Conservation (phyloP, 805 yeast genomes). For the Candida krabiensis region DNA sequence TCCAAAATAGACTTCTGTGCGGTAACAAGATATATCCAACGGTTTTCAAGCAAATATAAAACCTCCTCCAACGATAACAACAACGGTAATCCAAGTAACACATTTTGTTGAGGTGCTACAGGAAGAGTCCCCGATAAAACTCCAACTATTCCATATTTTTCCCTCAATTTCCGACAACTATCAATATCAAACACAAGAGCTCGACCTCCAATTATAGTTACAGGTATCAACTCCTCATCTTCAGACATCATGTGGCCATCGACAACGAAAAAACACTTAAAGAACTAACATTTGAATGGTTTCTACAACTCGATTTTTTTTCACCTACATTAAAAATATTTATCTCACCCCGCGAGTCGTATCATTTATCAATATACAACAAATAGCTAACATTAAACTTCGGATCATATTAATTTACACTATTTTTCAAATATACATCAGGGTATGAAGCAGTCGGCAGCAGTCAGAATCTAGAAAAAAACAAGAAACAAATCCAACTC, state of each 20-base stretch:
- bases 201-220: slow-evolving; percentile 40
- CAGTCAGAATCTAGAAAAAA: no score
- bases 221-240: slow-evolving; percentile 21
- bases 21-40: slow-evolving; percentile 13
- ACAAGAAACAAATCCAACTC: no score
- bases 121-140: slow-evolving; percentile 81
- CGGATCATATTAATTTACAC: slow-evolving; percentile 17
- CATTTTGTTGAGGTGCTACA: slow-evolving; percentile 89
- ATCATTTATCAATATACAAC: no score
- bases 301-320: no score
- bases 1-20: neutral
- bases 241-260: neutral
- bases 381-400: no score
- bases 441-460: slow-evolving; percentile 4
- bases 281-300: no score
- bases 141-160: slow-evolving; percentile 65
- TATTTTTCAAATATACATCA: slow-evolving; percentile 18
- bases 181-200: slow-evolving; percentile 61
- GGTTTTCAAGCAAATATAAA: slow-evolving; percentile 51
- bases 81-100: slow-evolving; percentile 83
- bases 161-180: slow-evolving; percentile 54
- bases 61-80: slow-evolving; percentile 74
- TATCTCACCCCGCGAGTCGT: no score
- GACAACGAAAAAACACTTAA: no score
- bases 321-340: no score